Conservation (phyloP, 1,139 yeast species). For the Lodderomyces jiufengensis region DNA sequence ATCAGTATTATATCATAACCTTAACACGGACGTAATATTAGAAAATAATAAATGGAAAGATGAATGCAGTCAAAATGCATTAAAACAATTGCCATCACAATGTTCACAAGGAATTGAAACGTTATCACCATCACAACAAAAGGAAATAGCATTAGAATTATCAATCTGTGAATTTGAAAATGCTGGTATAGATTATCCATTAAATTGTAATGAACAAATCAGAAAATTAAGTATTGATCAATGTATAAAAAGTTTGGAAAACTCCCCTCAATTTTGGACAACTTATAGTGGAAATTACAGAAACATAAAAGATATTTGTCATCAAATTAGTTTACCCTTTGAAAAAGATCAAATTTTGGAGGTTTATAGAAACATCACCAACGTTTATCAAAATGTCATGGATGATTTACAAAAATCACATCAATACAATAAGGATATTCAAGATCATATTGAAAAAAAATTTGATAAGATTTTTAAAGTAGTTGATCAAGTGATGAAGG, state of each 20-base stretch:
- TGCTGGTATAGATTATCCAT: slow-evolving; percentile 36
- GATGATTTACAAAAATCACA: slow-evolving; percentile 17
- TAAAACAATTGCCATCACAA: slow-evolving; percentile 21
- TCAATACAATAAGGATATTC: slow-evolving; percentile 12
- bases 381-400: slow-evolving; percentile 21
- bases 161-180: slow-evolving; percentile 55
- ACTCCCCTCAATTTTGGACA: slow-evolving; percentile 56
- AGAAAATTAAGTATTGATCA: slow-evolving; percentile 15
- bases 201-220: slow-evolving; percentile 20
- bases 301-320: slow-evolving; percentile 45
- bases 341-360: slow-evolving; percentile 49
- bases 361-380: slow-evolving; percentile 47
- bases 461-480: slow-evolving; percentile 16
- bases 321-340: slow-evolving; percentile 48
- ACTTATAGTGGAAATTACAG: slow-evolving; percentile 57
- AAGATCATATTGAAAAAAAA: slow-evolving; percentile 13
- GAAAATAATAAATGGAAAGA: slow-evolving; percentile 7
- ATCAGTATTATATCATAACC: no score
- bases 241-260: slow-evolving; percentile 42
- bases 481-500: slow-evolving; percentile 11
- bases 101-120: slow-evolving; percentile 34
- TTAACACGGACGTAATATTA: no score
- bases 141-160: slow-evolving; percentile 44
- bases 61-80: slow-evolving; percentile 27
- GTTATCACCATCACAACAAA: slow-evolving; percentile 26